Percentiles rank a stretch among this genome's conserved stretches.
These are phyloP conservation scores for Rossbeevera mucosa DNA, from an alignment of 768 basidiomycete genomes.

Conservation along the genomic window DNA sequence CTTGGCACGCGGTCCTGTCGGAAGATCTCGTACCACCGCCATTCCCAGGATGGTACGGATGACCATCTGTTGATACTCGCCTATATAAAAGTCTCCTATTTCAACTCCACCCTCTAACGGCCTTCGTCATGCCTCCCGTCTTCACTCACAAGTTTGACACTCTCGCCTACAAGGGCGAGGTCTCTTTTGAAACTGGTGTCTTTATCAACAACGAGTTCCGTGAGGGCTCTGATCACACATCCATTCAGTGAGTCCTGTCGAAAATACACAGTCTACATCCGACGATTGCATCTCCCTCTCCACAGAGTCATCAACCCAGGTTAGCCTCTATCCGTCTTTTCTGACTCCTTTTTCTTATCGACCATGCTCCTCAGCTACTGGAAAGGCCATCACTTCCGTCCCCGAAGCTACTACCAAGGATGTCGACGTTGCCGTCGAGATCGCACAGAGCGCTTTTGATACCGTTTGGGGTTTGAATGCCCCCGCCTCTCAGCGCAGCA, in stretches of 20 bases:
- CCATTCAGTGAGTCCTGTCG: constrained; percentile 78
- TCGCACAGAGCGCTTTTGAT: constrained; percentile 57
- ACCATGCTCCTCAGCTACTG: constrained; percentile 44
- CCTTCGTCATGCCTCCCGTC: constrained; percentile 36
- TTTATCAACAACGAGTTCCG: constrained; percentile 70
- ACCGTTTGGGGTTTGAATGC: constrained; percentile 65
- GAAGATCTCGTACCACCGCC: neutral
- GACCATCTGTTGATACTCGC: neutral
- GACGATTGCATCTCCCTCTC: neutral
- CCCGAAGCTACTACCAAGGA: constrained; percentile 59
- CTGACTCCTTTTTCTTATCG: neutral
- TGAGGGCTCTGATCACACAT: constrained; percentile 49
- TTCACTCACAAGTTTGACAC: constrained; percentile 52
- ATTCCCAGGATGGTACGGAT: neutral
- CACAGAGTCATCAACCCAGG: constrained; percentile 31
- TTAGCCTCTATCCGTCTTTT: constrained; percentile 17
- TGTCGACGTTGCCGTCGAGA: constrained; percentile 70
- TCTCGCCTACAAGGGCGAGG: constrained; percentile 52
- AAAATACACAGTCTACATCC: too few species aligned
- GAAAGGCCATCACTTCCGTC: constrained; percentile 55
- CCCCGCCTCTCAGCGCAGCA: constrained; percentile 48
- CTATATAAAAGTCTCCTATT: neutral
- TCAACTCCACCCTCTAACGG: neutral
- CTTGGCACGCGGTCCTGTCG: too few species aligned
- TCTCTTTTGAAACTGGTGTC: constrained; percentile 56